Evolutionary conservation across 306 rosid species (phyloP).

Genomic region (Adenanthera pavonina): DNA sequence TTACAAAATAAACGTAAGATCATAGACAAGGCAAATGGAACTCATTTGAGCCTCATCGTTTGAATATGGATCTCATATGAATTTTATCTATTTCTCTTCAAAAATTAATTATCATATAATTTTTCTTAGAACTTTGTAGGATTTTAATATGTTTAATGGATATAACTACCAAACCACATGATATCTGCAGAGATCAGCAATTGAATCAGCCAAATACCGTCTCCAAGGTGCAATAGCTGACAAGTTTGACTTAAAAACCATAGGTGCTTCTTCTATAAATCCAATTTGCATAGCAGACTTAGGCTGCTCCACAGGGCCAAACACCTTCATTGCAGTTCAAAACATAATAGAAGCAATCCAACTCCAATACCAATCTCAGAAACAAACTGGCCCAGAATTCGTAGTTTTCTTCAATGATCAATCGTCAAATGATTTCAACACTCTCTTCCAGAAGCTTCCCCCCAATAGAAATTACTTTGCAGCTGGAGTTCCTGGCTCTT

Average conservation of each 20-base stretch:
- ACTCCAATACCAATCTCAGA: conserved; percentile 26
- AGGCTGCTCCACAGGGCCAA: conserved; percentile 46
- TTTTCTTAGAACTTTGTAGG: neutral
- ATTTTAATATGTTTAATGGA: neutral
- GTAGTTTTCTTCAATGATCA: conserved; percentile 42
- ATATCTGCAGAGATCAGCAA: conserved; percentile 38
- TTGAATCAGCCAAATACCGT: conserved; percentile 34
- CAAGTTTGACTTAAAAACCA: conserved; percentile 22
- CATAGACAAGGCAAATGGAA: too few relatives aligned
- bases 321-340: conserved; percentile 36
- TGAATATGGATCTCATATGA: neutral
- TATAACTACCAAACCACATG: neutral
- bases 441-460: conserved; percentile 45
- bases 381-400: conserved; percentile 9
- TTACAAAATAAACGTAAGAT: neutral
- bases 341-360: conserved; percentile 37
- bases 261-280: neutral
- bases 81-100: neutral
- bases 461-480: conserved; percentile 27
- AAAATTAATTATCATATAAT: neutral
- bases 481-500: conserved; percentile 47
- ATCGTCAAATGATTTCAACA: conserved; percentile 47
- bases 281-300: conserved; percentile 42
- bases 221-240: conserved; percentile 34
- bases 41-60: neutral